Percentiles rank a stretch among this genome's conserved stretches.
Conservation (phyloP, 1,284 basidiomycete species). For the Irpex rosettiformis region DNA sequence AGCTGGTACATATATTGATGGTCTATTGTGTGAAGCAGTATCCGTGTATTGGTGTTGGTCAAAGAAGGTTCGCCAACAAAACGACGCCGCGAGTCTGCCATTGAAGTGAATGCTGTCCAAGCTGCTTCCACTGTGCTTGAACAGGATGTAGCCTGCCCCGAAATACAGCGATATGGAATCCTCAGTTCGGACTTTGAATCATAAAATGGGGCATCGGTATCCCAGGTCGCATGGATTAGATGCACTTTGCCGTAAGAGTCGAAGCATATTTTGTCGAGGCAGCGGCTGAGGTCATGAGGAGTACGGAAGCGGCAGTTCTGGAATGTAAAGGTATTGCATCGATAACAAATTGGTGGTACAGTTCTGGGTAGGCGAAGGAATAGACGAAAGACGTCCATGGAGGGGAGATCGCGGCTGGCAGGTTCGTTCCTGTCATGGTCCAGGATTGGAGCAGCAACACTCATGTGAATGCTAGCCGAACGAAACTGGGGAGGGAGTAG, state of each 20-base stretch:
- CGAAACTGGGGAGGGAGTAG: not conserved
- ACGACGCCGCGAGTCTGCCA: not conserved
- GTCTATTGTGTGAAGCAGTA: not conserved
- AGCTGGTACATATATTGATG: too few relatives aligned
- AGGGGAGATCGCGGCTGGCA: too few relatives aligned
- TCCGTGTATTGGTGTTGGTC: not conserved
- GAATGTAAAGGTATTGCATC: not conserved
- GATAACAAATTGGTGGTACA: not conserved
- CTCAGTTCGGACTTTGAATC: not conserved
- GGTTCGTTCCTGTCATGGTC: too few relatives aligned
- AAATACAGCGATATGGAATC: not conserved
- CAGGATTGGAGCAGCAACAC: too few relatives aligned
- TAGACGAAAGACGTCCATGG: too few relatives aligned
- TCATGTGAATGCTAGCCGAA: not conserved
- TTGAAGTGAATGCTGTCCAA: not conserved
- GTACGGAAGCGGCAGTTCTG: not conserved
- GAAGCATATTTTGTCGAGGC: not conserved
- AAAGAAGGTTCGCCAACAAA: not conserved
- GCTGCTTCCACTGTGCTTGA: not conserved
- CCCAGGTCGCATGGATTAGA: too few relatives aligned
- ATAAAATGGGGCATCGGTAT: too few relatives aligned
- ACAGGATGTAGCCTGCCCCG: not conserved
- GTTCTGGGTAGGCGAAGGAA: not conserved
- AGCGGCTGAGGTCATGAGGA: not conserved
- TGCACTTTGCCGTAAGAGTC: not conserved